Evolutionary conservation across 371 early-diverging fungal species (phyloP).

Genomic region (Rhizopus delemar): DNA sequence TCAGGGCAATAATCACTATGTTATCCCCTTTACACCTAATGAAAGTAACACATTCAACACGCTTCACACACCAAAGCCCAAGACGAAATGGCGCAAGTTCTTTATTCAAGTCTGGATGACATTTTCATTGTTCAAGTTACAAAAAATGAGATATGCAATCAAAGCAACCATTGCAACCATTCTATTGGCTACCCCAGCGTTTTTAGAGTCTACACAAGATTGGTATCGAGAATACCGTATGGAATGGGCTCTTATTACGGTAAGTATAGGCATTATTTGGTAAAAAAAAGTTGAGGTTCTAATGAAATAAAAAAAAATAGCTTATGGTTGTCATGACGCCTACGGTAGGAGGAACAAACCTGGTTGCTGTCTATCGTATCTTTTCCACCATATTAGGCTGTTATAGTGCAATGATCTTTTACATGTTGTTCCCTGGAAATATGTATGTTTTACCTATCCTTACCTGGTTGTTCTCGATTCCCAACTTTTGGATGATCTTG

Average conservation of each 20-base stretch:
- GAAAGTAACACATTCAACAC: constrained; percentile 57
- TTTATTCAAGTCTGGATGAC: constrained; percentile 63
- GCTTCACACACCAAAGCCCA: constrained; percentile 69
- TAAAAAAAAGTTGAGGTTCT: no score
- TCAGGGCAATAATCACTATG: constrained; percentile 1
- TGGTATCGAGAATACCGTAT: constrained; percentile 67
- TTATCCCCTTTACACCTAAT: constrained; percentile 42
- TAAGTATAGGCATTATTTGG: constrained; percentile 20
- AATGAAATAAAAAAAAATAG: constrained; percentile 10
- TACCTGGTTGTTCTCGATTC: constrained; percentile 71
- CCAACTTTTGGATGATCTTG: constrained; percentile 70
- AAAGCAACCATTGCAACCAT: constrained; percentile 67
- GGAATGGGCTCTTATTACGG: constrained; percentile 84
- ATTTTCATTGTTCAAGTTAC: constrained; percentile 59
- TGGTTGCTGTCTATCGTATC: constrained; percentile 73
- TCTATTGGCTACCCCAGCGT: constrained; percentile 67
- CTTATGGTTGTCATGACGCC: constrained; percentile 85
- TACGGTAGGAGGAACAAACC: constrained; percentile 82
- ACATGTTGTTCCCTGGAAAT: constrained; percentile 58
- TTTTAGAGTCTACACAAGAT: constrained; percentile 58
- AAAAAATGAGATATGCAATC: constrained; percentile 70
- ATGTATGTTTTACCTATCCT: constrained; percentile 53
- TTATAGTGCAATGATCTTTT: constrained; percentile 58
- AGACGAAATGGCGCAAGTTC: constrained; percentile 50
- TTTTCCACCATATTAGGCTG: constrained; percentile 77